phyloP scores from a whole-genome alignment of 176 grass and related monocot genomes.

The Carex kokanica region DNA sequence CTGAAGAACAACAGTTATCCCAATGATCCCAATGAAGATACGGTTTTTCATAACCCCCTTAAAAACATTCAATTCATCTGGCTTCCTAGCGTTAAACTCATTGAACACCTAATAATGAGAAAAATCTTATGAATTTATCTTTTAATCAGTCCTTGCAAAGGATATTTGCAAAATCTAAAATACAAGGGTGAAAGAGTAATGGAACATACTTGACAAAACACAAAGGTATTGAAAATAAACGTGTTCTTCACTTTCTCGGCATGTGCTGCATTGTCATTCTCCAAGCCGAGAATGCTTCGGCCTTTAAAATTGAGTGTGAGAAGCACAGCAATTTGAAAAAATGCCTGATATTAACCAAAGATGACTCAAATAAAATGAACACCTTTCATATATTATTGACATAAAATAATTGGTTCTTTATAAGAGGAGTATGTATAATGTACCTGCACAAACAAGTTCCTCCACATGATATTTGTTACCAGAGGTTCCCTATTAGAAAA shows the following conservation, averaged over 20 bases:
- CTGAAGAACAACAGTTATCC: constrained; percentile 69
- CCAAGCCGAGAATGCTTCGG: constrained; percentile 55
- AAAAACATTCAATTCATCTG: constrained; percentile 83
- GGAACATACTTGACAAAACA: constrained; percentile 79
- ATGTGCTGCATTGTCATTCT: constrained; percentile 49
- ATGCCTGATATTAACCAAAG: constrained; percentile 47
- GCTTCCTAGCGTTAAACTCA: constrained; percentile 85
- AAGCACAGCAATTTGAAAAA: constrained; percentile 75
- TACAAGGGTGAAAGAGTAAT: constrained; percentile 5
- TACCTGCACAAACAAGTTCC: constrained; percentile 91
- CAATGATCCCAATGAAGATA: constrained; percentile 66
- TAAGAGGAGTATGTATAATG: constrained; percentile 1
- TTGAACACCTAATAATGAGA: constrained; percentile 59
- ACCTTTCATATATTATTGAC: background rate
- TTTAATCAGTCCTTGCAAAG: constrained; percentile 10
- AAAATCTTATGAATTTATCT: background rate
- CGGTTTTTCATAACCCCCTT: constrained; percentile 54
- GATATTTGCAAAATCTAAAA: background rate
- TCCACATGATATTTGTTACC: constrained; percentile 98
- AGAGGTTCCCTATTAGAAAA: constrained; percentile 69
- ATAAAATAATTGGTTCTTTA: background rate
- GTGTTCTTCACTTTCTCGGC: constrained; percentile 84
- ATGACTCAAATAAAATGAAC: background rate
- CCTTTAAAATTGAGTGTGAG: constrained; percentile 81
- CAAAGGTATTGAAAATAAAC: constrained; percentile 97